Base-by-base conservation (phyloP, 2,329 filamentous ascomycete genomes). In the Colletotrichum siamense region DNA sequence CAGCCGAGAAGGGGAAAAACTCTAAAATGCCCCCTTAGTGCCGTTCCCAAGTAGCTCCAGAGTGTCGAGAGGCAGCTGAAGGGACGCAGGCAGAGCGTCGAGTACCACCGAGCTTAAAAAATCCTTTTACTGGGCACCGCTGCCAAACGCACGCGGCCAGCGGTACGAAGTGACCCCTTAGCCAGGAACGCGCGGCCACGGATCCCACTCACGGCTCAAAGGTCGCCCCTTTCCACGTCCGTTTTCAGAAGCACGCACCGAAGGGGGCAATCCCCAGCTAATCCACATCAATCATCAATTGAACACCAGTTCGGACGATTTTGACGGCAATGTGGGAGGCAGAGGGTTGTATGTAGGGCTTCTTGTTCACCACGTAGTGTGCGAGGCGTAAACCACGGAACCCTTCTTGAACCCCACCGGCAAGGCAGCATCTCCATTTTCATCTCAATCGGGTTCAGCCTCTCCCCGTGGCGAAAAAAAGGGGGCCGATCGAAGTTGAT, bases 131-230 rank as follows among this genome's bases (percentile, higher is more conserved):
- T 39, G 28, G 55, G 32, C 67, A 71, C 59, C 22, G 18, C 36
- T 61, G 62, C 39, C 55, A 72, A 69, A 44, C 67, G 67, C 73
- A 63, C 73, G 55, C 69, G 73, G 69, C 63, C 69, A 36, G 55
- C 39, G 16, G 30, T 28, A 52, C 44, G n/a, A 22, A 52, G 3
- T 13, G 1, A 12, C n/a, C n/a, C 44, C 26, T 30, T 55, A 66
- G 62, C 55, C 55, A 72, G 73, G 55, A 73, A 75, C 73, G 69
- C 73, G 63, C 69, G 73, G 69, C 63, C 73, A 49, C 34, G 30
- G 16, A 32, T 62, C 30, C 26, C 26, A 30, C 59, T 36, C 26
- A 49, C 15, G 63, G 36, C 36, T 36, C 32, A 32, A 34, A 4
- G 2, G 30, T 39, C 62, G 18, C 30, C n/a, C 32, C 32, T 49